Evolutionary conservation across 306 rosid species (phyloP).

Genomic region (Ziziphus jujuba): DNA sequence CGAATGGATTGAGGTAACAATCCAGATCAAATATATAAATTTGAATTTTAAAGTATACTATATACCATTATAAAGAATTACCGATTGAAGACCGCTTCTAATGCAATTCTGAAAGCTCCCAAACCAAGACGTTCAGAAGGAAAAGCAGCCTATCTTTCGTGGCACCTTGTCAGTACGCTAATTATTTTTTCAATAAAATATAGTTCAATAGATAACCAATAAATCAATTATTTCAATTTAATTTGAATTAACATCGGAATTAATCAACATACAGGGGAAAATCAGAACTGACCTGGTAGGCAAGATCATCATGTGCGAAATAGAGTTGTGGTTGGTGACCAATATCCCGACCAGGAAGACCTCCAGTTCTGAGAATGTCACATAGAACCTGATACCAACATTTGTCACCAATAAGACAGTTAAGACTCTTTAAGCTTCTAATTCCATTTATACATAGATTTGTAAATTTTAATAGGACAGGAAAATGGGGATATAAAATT

Average conservation of each 20-base stretch:
- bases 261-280: slow-evolving; percentile 5
- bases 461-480: slow-evolving; percentile 13
- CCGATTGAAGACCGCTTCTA: slow-evolving; percentile 85
- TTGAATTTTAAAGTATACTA: neutral
- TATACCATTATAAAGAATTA: slow-evolving; percentile 21
- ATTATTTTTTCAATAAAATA: slow-evolving; percentile 6
- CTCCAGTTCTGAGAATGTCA: slow-evolving; percentile 87
- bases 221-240: neutral
- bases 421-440: neutral
- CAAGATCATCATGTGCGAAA: slow-evolving; percentile 88
- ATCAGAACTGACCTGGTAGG: slow-evolving; percentile 71
- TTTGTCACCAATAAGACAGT: slow-evolving; percentile 19
- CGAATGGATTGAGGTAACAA: neutral
- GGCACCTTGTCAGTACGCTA: slow-evolving; percentile 48
- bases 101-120: slow-evolving; percentile 97
- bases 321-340: slow-evolving; percentile 70
- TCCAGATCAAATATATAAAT: neutral
- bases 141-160: slow-evolving; percentile 78
- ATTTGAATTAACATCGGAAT: slow-evolving; percentile 19
- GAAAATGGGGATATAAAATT: neutral
- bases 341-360: slow-evolving; percentile 75
- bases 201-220: slow-evolving; percentile 20
- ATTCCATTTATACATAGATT: slow-evolving; percentile 1
- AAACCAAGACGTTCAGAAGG: slow-evolving; percentile 90
- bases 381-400: slow-evolving; percentile 67